phyloP scores from a whole-genome alignment of 306 rosid genomes.

The Vigna unguiculata region DNA sequence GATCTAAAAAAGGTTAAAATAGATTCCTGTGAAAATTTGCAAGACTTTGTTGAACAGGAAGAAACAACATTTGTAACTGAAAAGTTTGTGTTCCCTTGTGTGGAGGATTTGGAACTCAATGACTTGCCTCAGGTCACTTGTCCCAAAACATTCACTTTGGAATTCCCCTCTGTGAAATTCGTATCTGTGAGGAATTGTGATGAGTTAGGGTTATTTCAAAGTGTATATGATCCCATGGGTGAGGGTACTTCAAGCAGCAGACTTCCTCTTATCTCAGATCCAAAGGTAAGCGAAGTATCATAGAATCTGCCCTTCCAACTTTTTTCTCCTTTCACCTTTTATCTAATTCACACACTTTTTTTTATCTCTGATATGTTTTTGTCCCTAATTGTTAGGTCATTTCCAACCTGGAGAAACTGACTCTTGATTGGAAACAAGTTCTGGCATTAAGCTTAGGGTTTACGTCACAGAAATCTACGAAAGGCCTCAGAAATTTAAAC shows the following conservation, averaged over 20 bases:
- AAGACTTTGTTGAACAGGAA: background rate
- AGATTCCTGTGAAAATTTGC: background rate
- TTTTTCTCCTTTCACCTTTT: no score
- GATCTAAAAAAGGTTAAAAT: background rate
- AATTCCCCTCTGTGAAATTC: no score
- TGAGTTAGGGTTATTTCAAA: no score
- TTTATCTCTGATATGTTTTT: no score
- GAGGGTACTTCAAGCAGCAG: background rate
- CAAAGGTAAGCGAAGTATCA: background rate
- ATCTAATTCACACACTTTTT: no score
- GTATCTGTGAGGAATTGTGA: no score
- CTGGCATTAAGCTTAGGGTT: no score
- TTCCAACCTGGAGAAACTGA: no score
- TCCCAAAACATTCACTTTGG: background rate
- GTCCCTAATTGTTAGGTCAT: no score
- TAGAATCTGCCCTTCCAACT: background rate
- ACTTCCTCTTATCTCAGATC: background rate
- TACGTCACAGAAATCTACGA: no score
- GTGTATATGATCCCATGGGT: background rate
- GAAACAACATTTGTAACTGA: background rate
- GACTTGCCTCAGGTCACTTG: background rate
- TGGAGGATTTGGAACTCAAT: background rate
- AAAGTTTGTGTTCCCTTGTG: background rate
- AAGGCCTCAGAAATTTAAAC: no score
- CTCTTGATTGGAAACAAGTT: no score